Base-by-base conservation (phyloP, 2,329 filamentous ascomycete genomes). In the Metarhizium album region DNA sequence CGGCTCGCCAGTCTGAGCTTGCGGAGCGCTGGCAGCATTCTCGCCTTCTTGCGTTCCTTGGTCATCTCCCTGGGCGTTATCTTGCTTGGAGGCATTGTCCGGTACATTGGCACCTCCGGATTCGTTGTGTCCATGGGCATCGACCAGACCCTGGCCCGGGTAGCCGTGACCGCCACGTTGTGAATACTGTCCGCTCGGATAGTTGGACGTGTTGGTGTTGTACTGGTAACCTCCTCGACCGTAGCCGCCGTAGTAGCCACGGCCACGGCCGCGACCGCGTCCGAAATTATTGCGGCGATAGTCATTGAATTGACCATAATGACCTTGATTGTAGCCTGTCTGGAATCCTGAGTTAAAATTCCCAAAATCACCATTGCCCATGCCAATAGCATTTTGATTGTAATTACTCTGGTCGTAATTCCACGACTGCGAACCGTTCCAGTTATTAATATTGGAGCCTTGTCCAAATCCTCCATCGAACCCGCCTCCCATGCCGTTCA, bases 331-430 rank as follows among this genome's bases (percentile, higher is more conserved):
- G 80, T 76, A 84, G 74, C 80, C 86, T 83, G 83, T 84, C 70
- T 79, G 78, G 76, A 79, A 87, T 74, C 83, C 83, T 76, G 82
- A 76, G 76, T 86, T 85, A 80, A 84, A 83, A 74, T 79, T 78
- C 74, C 84, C 84, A 82, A 80, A 88, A 74, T 87, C 84, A 86
- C 83, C 82, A 76, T 78, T 77, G 72, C 82, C 83, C 80, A 87
- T 87, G 77, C 82, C 82, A 78, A 80, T 79, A 80, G 82, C 82
- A 86, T 82, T 88, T 86, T 84, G 74, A 83, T 82, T 90, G 83
- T 82, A 88, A 85, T 87, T 89, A 87, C 87, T 84, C 84, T 86
- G 84, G 77, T 82, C 80, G 77, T 82, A 80, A 83, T 84, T 86
- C 85, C 84, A 89, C 77, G 83, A 82, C 74, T 87, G 83, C 73